Evolutionary conservation across 2,329 filamentous ascomycete genomes (phyloP).

Genomic region (Trichoderma sp.): DNA sequence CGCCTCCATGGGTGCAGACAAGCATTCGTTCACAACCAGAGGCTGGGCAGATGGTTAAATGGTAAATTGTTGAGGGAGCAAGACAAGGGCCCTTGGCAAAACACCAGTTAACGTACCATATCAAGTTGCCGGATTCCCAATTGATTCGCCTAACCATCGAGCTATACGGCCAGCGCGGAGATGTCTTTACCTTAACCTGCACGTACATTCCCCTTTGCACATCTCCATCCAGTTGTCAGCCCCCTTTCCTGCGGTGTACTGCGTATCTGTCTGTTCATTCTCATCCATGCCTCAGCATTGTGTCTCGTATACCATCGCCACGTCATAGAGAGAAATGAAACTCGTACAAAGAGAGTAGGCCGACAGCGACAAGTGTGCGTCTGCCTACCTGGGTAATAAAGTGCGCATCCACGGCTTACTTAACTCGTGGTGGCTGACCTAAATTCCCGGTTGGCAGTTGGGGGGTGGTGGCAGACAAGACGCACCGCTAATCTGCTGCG

Average conservation of each 20-base stretch:
- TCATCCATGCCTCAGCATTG: background rate
- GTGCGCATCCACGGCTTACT: background rate
- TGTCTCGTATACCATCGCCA: background rate
- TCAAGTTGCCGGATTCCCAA: background rate
- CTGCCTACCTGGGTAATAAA: background rate
- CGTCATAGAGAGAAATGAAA: background rate
- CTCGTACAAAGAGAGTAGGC: background rate
- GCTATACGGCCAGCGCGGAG: background rate
- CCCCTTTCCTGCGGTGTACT: background rate
- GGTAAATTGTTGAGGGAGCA: slow-evolving; percentile 12
- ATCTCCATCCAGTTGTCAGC: background rate
- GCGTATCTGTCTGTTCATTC: background rate
- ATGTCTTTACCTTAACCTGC: background rate
- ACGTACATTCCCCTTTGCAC: background rate
- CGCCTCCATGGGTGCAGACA: background rate
- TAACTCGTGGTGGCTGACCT: slow-evolving; percentile 1
- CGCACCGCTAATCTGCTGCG: slow-evolving; percentile 12
- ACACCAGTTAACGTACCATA: background rate
- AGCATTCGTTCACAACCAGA: slow-evolving; percentile 6
- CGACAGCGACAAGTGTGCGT: background rate
- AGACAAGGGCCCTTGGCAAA: slow-evolving; percentile 13
- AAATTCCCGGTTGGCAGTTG: background rate
- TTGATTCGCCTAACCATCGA: background rate
- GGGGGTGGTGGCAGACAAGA: background rate
- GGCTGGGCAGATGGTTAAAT: slow-evolving; percentile 17